Conservation (phyloP, 176 grass and related monocot species). For the Oryza longistaminata region DNA sequence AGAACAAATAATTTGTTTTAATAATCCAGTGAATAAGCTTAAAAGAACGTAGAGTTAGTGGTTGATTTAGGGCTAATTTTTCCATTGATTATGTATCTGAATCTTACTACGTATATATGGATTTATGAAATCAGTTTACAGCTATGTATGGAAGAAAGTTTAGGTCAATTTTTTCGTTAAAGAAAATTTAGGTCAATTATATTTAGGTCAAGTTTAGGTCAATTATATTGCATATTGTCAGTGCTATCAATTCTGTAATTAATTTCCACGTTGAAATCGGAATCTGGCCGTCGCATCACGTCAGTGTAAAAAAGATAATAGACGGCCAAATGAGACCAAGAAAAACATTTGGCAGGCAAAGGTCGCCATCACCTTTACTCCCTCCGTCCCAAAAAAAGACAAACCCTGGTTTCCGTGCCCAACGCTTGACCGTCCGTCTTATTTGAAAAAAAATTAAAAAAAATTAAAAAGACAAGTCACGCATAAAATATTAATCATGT, state of each 20-base stretch:
- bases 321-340: background rate
- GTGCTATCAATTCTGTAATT: background rate
- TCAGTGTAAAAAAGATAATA: background rate
- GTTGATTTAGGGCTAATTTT: too few relatives aligned
- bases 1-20: too few relatives aligned
- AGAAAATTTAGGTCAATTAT: background rate
- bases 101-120: background rate
- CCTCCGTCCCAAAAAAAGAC: too few relatives aligned
- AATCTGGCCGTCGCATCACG: background rate
- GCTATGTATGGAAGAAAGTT: background rate
- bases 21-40: too few relatives aligned
- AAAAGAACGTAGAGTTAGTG: too few relatives aligned
- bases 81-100: background rate
- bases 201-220: too few relatives aligned
- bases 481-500: too few relatives aligned
- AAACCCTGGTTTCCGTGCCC: too few relatives aligned
- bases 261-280: background rate
- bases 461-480: too few relatives aligned
- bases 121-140: background rate
- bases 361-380: conserved; percentile 32
- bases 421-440: too few relatives aligned
- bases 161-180: background rate
- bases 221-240: background rate
- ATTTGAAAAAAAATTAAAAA: too few relatives aligned
- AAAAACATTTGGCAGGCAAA: conserved; percentile 8